Base-by-base conservation (phyloP, 2,329 filamentous ascomycete genomes). In the Hypoxylon sp. region DNA sequence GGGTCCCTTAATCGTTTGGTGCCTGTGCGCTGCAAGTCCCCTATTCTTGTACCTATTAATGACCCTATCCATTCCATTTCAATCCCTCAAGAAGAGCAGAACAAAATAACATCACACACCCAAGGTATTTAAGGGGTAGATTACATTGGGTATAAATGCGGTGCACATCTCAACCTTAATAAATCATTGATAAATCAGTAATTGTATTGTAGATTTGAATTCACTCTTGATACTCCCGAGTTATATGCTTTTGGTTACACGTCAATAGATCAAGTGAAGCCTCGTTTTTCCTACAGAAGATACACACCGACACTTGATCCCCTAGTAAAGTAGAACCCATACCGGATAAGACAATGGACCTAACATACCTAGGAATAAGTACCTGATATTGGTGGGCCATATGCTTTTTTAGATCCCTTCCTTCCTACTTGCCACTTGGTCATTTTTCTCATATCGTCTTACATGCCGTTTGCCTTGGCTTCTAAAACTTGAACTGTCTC, bases 391-490 rank as follows among this genome's bases (percentile, higher is more conserved):
- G 37, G 21, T 44, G 27, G 29, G 34, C 40, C 45, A 42, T 41
- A 42, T 49, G 34, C 38, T 40, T 37, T 44, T 51, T 46, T 31
- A 17, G n/a, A 19, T 11, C 27, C 31, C 35, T 34, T 32, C 40
- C 51, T 43, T 40, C 16, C n/a, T 15, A 20, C 16, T 25, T 9
- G 5, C 9, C 21, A 25, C 5, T n/a, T n/a, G n/a, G n/a, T n/a
- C n/a, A n/a, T n/a, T n/a, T n/a, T n/a, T 45, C 29, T 26, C 27
- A n/a, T 30, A 26, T 16, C 12, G 15, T 29, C 16, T 61, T 56
- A 70, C 61, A 65, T 63, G 12, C 63, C 69, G 59, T 73, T 75
- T 12, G 64, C 73, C 61, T 72, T 75, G 25, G 65, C 68, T 57
- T 77, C 75, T 56, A 76, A 61, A 12, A 67, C 57, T 48, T 68